Percentiles rank a stretch among this genome's conserved stretches.
Conservation (phyloP, 2,329 filamentous ascomycete genomes). For the Colletotrichum sp. region DNA sequence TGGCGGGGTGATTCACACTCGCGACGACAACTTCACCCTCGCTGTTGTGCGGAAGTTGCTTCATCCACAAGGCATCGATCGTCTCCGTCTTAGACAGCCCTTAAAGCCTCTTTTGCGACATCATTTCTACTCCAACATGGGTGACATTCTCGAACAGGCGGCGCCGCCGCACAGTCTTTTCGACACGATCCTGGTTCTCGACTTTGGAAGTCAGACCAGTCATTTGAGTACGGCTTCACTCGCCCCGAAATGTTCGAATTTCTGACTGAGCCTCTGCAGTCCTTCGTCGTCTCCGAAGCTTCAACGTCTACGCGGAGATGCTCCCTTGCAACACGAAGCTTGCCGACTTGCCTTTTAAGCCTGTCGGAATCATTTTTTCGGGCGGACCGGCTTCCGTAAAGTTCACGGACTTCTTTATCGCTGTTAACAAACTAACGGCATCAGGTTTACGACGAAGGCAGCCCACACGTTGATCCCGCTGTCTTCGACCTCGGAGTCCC, state of each 20-base stretch:
- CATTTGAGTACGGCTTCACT: slow-evolving; percentile 50
- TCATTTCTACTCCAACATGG: neutral
- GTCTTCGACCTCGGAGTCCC: slow-evolving; percentile 77
- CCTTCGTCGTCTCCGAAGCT: slow-evolving; percentile 74
- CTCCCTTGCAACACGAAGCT: slow-evolving; percentile 86
- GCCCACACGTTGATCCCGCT: slow-evolving; percentile 73
- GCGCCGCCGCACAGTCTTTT: slow-evolving; percentile 41
- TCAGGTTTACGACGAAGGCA: neutral
- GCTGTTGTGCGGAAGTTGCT: neutral
- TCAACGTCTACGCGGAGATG: slow-evolving; percentile 88
- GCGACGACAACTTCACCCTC: neutral
- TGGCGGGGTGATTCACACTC: neutral
- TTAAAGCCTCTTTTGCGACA: neutral
- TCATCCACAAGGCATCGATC: neutral
- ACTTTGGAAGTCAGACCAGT: slow-evolving; percentile 56
- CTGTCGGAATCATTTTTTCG: slow-evolving; percentile 76
- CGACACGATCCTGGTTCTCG: slow-evolving; percentile 71
- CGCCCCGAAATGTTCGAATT: slow-evolving; percentile 68
- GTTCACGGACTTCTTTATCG: neutral
- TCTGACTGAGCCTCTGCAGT: slow-evolving; percentile 33
- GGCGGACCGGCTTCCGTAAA: slow-evolving; percentile 34
- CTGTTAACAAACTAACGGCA: neutral
- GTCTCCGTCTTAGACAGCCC: neutral
- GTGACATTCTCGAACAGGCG: slow-evolving; percentile 20
- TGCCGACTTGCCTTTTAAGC: slow-evolving; percentile 76